Evolutionary conservation across 495 filamentous ascomycete species (phyloP), one percentile per base, ranked within the genome.

Genomic region (Penicillium coprophilum): DNA sequence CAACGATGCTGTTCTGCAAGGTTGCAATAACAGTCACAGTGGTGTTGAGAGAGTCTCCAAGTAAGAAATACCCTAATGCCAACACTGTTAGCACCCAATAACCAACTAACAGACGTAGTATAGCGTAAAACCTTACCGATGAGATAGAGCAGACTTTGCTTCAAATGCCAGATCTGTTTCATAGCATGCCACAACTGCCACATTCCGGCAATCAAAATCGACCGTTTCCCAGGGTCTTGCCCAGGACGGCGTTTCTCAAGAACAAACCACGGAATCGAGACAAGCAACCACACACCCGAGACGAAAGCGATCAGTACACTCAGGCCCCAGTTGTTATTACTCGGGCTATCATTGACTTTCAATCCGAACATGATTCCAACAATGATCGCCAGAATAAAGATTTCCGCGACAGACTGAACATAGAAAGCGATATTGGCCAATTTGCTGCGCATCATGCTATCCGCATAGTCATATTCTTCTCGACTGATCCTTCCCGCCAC

Each of bases 1-100:
- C 71, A 6, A 86, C 81, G 23, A 87, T 78, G 27, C 64, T 71
- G 57, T 87, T 88, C 60, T 88, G 85, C 20, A 87, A 60, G 0
- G 83, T 88, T 2, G 71, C 72, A 44, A 87, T 82, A 34, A 87
- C 83, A 3, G 84, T 86, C n/a, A 87, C 83, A 12, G 84, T 87
- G 1, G 85, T 87, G 58, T 86, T 85, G 24, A 87, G 70, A 3
- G 80, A 83, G 65, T 87, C 85, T 38, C 82, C 83, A 13, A 87
- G 76, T 21, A 87, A 70, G 70, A 87, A 87, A 63, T 86, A 87
- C 7, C 83, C 77, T 80, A 38, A 45, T 23, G 13, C 50, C 1
- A 11, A 24, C 6, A 30, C 6, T 12, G n/a, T 53, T 39, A 63
- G 53, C 27, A 24, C 19, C 38, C 1, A 27, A 7, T 15, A 28